Base-by-base conservation (phyloP, 495 filamentous ascomycete genomes). In the Stereocaulon alpinum region DNA sequence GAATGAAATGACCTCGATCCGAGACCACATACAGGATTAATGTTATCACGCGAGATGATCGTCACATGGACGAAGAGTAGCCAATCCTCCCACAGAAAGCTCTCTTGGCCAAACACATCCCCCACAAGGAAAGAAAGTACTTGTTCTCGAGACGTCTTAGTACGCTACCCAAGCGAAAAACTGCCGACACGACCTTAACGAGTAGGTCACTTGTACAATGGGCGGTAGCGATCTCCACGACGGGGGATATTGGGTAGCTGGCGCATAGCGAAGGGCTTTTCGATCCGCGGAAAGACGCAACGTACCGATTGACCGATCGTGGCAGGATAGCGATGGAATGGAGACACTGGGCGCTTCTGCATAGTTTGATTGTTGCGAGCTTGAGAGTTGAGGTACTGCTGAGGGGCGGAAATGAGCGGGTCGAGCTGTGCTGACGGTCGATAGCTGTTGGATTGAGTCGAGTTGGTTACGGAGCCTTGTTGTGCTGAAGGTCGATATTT, bases 401-500 rank as follows among this genome's bases (percentile, higher is more conserved):
- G 62, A 52, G 67, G 67, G 49, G 66, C 63, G 52, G 66, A 3
- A 22, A 53, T 43, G 61, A 29, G 68, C 62, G 44, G 70, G 63
- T 56, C 49, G 62, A 40, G 63, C 50, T 70, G 73, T 74, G 30
- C 47, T 55, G 61, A 47, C 27, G 50, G 41, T 34, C 64, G 68
- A 52, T 67, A 70, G 6, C 3, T 24, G 24, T 24, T 24, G 24
- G 24, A 24, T 24, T 1, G 1, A 24, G 24, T 24, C 24, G 3
- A 24, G 1, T 24, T 24, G 24, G 24, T 24, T 24, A 24, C 24
- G 3, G 24, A 3, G 3, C 24, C 24, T 24, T 24, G 61, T 47
- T 69, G 73, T 74, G 24, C 47, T 55, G 60, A 43, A 32, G 50
- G 41, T 34, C 64, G 68, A 52, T 67, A 70, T 2, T 11, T 41